Evolutionary conservation across 2,329 filamentous ascomycete species (phyloP).

Genomic region (Scortechinia acanthostroma): DNA sequence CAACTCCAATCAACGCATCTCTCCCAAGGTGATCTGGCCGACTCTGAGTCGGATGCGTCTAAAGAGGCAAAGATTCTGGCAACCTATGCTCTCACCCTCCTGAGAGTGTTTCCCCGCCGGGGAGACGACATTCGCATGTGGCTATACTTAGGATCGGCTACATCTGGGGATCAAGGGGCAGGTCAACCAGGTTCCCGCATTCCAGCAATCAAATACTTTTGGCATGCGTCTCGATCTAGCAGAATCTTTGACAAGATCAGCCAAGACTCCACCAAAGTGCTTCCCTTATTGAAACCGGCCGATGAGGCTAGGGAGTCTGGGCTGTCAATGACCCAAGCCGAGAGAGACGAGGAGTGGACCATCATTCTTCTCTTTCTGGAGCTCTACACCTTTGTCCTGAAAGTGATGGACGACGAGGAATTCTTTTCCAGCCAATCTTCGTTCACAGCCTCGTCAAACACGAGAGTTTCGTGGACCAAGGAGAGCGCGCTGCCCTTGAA

Average conservation of each 20-base stretch:
- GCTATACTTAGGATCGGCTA: constrained; percentile 63
- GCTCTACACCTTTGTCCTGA: constrained; percentile 84
- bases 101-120: constrained; percentile 75
- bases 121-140: constrained; percentile 92
- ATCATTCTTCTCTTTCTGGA: constrained; percentile 86
- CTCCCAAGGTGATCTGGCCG: constrained; percentile 10
- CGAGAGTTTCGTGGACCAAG: constrained; percentile 37
- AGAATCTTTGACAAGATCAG: constrained; percentile 47
- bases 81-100: constrained; percentile 76
- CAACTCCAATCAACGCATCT: constrained; percentile 19
- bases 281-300: constrained; percentile 37
- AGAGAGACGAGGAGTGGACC: constrained; percentile 70
- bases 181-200: constrained; percentile 22
- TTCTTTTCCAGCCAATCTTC: constrained; percentile 63
- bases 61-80: constrained; percentile 69
- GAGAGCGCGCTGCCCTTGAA: constrained; percentile 62
- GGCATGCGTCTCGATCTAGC: constrained; percentile 58
- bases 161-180: constrained; percentile 11
- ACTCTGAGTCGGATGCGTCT: constrained; percentile 23
- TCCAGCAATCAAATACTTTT: constrained; percentile 77
- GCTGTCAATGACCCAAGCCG: constrained; percentile 13
- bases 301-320: constrained; percentile 15
- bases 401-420: constrained; percentile 92
- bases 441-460: constrained; percentile 21
- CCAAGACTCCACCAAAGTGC: constrained; percentile 45